These are phyloP conservation scores for Coccomyxa sp. DNA, from an alignment of 139 green algal genomes.

Conservation along the genomic window DNA sequence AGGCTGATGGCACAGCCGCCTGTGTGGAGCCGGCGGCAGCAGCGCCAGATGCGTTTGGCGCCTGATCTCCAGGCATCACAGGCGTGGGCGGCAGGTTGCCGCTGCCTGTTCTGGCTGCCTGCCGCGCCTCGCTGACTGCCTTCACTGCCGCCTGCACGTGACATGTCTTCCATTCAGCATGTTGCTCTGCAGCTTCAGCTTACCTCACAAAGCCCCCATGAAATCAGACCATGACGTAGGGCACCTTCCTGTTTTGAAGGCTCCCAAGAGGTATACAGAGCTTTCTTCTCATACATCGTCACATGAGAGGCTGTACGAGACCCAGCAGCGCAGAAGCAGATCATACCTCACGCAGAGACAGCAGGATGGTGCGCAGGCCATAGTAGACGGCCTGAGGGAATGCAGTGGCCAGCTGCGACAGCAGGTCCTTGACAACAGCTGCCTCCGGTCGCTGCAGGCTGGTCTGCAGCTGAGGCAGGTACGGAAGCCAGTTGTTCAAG, in stretches of 20 bases:
- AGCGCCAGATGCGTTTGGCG: neutral
- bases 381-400: slow-evolving; percentile 18
- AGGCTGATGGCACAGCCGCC: neutral
- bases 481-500: slow-evolving; percentile 90
- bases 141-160: slow-evolving; percentile 33
- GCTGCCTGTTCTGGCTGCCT: neutral
- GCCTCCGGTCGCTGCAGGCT: slow-evolving; percentile 78
- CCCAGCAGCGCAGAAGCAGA: neutral
- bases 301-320: neutral
- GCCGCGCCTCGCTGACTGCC: slow-evolving; percentile 32
- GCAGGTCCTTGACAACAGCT: slow-evolving; percentile 48
- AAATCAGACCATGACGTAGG: too few species aligned
- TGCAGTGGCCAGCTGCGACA: slow-evolving; percentile 25
- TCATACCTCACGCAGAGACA: slow-evolving; percentile 56
- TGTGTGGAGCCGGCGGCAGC: neutral
- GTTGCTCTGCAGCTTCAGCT: neutral
- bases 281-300: neutral
- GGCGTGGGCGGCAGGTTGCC: neutral
- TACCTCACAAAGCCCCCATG: neutral
- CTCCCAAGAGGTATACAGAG: neutral
- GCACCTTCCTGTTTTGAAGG: neutral
- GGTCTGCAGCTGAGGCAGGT: slow-evolving; percentile 87
- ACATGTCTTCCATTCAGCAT: neutral
- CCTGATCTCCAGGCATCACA: neutral
- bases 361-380: slow-evolving; percentile 73